Conservation (phyloP, 1,139 yeast genomes). For the Blastobotrys serpentis region DNA sequence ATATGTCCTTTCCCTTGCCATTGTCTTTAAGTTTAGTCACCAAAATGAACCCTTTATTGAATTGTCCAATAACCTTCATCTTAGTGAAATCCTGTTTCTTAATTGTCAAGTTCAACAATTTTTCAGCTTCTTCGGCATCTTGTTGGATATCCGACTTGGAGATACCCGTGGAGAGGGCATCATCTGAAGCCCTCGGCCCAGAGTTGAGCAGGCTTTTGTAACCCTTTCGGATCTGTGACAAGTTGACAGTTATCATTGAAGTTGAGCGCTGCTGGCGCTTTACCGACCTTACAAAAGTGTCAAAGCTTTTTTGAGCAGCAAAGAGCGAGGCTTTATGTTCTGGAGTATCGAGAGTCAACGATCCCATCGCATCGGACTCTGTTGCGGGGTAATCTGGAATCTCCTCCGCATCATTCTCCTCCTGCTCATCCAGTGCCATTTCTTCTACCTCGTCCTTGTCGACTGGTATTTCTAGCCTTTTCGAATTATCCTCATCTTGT, state of each 20-base stretch:
- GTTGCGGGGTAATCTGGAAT: too few species aligned
- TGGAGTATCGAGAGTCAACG: neutral
- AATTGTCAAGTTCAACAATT: slow-evolving; percentile 32
- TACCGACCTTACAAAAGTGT: neutral
- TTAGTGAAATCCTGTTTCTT: slow-evolving; percentile 43
- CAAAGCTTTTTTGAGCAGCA: neutral
- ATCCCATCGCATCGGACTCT: neutral
- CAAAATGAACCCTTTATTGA: slow-evolving; percentile 84
- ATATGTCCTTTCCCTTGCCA: slow-evolving; percentile 52
- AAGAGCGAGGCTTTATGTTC: neutral
- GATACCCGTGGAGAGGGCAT: neutral
- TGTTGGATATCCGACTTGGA: slow-evolving; percentile 34
- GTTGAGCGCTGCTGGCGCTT: neutral
- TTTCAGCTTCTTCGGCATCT: slow-evolving; percentile 51
- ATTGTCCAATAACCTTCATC: slow-evolving; percentile 87
- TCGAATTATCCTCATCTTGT: neutral
- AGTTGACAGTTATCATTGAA: neutral
- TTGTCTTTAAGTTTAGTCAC: slow-evolving; percentile 50
- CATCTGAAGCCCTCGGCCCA: neutral
- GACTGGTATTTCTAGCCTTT: too few species aligned
- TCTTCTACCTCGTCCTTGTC: too few species aligned
- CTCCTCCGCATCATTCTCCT: too few species aligned
- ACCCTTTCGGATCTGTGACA: slow-evolving; percentile 2
- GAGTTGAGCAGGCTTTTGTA: neutral
- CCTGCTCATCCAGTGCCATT: too few species aligned